Evolutionary conservation across 2,329 filamentous ascomycete species (phyloP), one percentile per base, ranked within the genome.

Genomic region (Nothopassalora personata): DNA sequence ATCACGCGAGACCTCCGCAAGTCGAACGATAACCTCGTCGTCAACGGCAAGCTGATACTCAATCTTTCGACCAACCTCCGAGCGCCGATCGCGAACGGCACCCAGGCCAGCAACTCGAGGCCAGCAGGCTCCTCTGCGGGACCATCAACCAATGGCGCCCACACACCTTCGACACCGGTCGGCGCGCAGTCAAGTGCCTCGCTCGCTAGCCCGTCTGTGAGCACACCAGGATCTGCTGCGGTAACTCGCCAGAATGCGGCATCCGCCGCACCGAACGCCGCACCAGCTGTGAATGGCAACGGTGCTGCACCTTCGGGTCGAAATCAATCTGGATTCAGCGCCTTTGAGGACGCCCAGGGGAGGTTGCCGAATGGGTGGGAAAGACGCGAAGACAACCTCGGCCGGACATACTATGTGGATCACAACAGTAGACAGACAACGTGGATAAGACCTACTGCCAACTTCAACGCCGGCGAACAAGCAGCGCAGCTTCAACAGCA

Each of bases 371-470:
- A 89, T 53, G 94, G 94, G 34, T 99, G 94, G 93, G 94, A 99
- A 77, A 86, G 94, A 57, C 86, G 94, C 58, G 93, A 97, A 74
- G 94, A 99, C 73, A 94, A 97, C 67, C 76, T 97, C 47, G 93
- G 94, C 54, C 85, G 94, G 69, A 97, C 93, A 23, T 99, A 99
- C 73, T 99, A 97, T 73, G 94, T 99, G 54, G 94, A 99, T 71
- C 94, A 97, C 74, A 97, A 97, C 74, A 96, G 92, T 6, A 83
- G 94, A 68, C 93, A 94, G 57, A 99, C 94, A 0, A 97, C 93
- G 67, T 99, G 94, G 94, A 93, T 90, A 67, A 83, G 94, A 60
- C 94, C 94, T 7, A 89, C 90, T n/a, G 82, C 83, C 43, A 86
- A 86, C 60, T 88, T 87, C 69, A 92, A 87, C 61, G 86, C 88